phyloP scores from a whole-genome alignment of 176 grass and related monocot genomes.

The Zea luxurians region DNA sequence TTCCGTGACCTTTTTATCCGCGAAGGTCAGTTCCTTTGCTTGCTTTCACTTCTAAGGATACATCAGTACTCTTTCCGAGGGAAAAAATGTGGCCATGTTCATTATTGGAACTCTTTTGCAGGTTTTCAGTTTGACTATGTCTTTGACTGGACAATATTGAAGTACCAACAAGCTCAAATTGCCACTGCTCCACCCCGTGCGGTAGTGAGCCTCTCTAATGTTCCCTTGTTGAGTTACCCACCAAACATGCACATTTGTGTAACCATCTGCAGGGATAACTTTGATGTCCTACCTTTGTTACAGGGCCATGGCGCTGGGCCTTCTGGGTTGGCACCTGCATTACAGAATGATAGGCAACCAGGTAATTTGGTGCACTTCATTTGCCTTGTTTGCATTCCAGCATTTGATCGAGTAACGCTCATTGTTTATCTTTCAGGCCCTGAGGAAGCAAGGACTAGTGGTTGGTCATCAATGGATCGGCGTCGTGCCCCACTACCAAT shows the following conservation, averaged over 20 bases:
- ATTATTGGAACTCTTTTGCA: constrained; percentile 44
- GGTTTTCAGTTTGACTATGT: constrained; percentile 99
- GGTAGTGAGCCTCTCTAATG: constrained; percentile 45
- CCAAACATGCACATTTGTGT: constrained; percentile 11
- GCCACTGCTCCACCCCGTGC: constrained; percentile 70
- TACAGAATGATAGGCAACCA: constrained; percentile 79
- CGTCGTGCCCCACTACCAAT: constrained; percentile 58
- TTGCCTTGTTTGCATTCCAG: background rate
- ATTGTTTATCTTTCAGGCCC: constrained; percentile 54
- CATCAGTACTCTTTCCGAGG: background rate
- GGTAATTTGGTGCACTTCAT: constrained; percentile 41
- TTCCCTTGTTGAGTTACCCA: background rate
- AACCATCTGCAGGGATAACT: constrained; percentile 15
- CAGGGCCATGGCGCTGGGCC: constrained; percentile 77
- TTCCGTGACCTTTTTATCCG: constrained; percentile 98
- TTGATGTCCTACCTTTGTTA: constrained; percentile 27
- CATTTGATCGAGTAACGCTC: constrained; percentile 10
- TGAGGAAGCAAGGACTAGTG: constrained; percentile 79
- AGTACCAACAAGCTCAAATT: constrained; percentile 96
- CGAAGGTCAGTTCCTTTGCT: constrained; percentile 57
- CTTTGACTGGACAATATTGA: constrained; percentile 98
- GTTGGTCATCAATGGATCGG: constrained; percentile 80
- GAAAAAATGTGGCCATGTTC: background rate
- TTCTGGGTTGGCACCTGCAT: constrained; percentile 64
- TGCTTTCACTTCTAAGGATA: background rate